Percentiles rank a stretch among this genome's conserved stretches.
These are phyloP conservation scores for Penicillium sp. DNA, from an alignment of 2,329 filamentous ascomycete genomes.

Conservation along the genomic window DNA sequence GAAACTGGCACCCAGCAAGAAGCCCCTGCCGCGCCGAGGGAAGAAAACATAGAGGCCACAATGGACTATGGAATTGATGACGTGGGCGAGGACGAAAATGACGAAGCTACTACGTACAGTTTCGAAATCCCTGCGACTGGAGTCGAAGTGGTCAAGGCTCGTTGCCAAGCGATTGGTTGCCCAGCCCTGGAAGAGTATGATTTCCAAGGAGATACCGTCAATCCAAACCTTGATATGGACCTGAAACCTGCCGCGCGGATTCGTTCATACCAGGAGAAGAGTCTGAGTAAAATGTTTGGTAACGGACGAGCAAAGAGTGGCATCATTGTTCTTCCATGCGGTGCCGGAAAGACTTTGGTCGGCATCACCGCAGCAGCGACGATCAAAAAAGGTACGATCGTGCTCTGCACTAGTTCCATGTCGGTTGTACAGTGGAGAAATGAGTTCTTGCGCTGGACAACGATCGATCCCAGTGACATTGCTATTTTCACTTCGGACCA, in stretches of 20 bases:
- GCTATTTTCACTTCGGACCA: conserved; percentile 93
- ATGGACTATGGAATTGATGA: conserved; percentile 71
- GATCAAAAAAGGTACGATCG: conserved; percentile 94
- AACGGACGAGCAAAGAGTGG: conserved; percentile 97
- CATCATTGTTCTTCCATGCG: conserved; percentile 95
- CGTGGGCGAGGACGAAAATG: conserved; percentile 76
- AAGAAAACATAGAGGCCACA: conserved; percentile 60
- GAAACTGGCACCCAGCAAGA: conserved; percentile 62
- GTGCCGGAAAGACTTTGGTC: conserved; percentile 94
- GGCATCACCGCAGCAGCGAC: conserved; percentile 98
- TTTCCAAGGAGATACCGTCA: conserved; percentile 87
- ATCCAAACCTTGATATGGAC: conserved; percentile 95
- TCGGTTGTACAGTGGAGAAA: conserved; percentile 96
- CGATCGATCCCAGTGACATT: conserved; percentile 90
- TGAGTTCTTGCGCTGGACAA: conserved; percentile 99
- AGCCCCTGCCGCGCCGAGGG: conserved; percentile 39
- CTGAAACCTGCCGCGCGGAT: conserved; percentile 57
- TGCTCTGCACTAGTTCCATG: conserved; percentile 97
- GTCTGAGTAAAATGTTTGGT: conserved; percentile 98
- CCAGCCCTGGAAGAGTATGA: conserved; percentile 97
- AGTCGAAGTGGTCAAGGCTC: conserved; percentile 86
- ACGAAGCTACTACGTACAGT: conserved; percentile 85
- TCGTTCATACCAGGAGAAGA: conserved; percentile 84
- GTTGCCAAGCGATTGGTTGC: conserved; percentile 82
- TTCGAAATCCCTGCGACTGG: conserved; percentile 85